Percentiles rank a stretch among this genome's conserved stretches.
Conservation (phyloP, 2,329 filamentous ascomycete species). For the Beauveria varroae region DNA sequence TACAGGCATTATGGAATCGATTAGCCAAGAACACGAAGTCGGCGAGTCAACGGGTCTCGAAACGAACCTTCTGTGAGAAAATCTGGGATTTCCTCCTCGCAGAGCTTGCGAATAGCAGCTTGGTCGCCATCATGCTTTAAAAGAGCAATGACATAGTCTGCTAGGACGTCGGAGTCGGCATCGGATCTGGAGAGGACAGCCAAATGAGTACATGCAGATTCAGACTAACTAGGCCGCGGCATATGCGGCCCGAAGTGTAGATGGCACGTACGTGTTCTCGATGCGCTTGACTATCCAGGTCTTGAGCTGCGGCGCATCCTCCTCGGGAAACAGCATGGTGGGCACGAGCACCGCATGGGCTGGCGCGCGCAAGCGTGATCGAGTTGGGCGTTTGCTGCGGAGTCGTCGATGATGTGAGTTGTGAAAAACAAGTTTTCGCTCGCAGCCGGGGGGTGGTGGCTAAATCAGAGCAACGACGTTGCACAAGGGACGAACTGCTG, state of each 20-base stretch:
- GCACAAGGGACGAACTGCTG: not conserved
- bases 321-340: constrained; percentile 55
- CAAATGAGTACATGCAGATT: constrained; percentile 7
- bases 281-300: constrained; percentile 71
- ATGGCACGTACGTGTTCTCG: constrained; percentile 57
- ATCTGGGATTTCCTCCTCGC: constrained; percentile 64
- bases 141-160: constrained; percentile 76
- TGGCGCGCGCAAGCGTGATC: not conserved
- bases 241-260: constrained; percentile 8
- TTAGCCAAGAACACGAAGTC: not conserved
- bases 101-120: constrained; percentile 57
- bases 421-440: not conserved
- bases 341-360: constrained; percentile 5
- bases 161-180: constrained; percentile 72
- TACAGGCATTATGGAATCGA: constrained; percentile 11
- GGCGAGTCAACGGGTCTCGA: too few species aligned
- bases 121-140: constrained; percentile 61
- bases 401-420: not conserved
- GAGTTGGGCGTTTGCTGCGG: not conserved
- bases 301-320: constrained; percentile 58
- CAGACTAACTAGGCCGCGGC: not conserved
- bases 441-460: not conserved
- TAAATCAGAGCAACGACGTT: not conserved
- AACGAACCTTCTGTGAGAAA: constrained; percentile 59
- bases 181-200: constrained; percentile 51